phyloP scores from a whole-genome alignment of 2,329 filamentous ascomycete species.

The Zymoseptoria crescenta region DNA sequence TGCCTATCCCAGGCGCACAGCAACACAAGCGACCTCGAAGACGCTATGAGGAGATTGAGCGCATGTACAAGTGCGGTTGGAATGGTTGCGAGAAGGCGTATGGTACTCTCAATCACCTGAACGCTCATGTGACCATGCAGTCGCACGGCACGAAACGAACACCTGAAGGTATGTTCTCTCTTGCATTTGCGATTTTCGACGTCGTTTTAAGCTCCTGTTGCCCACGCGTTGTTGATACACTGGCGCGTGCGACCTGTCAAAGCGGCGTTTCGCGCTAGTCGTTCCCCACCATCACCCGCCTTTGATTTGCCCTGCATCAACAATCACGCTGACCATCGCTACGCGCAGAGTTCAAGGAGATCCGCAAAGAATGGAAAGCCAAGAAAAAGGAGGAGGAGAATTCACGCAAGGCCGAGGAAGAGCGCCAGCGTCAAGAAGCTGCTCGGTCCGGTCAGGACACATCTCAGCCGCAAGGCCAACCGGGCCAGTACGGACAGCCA shows the following conservation, averaged over 20 bases:
- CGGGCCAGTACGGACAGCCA: slow-evolving; percentile 37
- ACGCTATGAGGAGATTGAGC: slow-evolving; percentile 95
- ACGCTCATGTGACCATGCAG: slow-evolving; percentile 98
- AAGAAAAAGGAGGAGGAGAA: slow-evolving; percentile 98
- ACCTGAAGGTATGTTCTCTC: slow-evolving; percentile 71
- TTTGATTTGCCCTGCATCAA: slow-evolving; percentile 18
- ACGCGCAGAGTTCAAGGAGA: slow-evolving; percentile 87
- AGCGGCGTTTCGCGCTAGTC: neutral
- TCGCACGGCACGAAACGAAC: slow-evolving; percentile 90
- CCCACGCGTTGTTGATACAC: neutral
- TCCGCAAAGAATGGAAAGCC: slow-evolving; percentile 97
- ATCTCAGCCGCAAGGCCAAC: slow-evolving; percentile 40
- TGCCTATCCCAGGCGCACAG: slow-evolving; percentile 91
- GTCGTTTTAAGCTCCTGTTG: slow-evolving; percentile 11
- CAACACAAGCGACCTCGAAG: slow-evolving; percentile 93
- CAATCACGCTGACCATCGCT: neutral
- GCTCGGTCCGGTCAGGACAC: slow-evolving; percentile 48
- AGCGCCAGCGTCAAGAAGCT: slow-evolving; percentile 64
- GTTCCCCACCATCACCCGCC: slow-evolving; percentile 5
- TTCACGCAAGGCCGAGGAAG: slow-evolving; percentile 81
- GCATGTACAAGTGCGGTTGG: slow-evolving; percentile 99
- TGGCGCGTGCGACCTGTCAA: neutral
- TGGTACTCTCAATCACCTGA: slow-evolving; percentile 92
- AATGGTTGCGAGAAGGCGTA: slow-evolving; percentile 98
- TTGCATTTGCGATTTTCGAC: slow-evolving; percentile 2